Evolutionary conservation across 495 filamentous ascomycete genomes (phyloP), one percentile per base, ranked within the genome.

Genomic region (Hypoxylon lenormandii): DNA sequence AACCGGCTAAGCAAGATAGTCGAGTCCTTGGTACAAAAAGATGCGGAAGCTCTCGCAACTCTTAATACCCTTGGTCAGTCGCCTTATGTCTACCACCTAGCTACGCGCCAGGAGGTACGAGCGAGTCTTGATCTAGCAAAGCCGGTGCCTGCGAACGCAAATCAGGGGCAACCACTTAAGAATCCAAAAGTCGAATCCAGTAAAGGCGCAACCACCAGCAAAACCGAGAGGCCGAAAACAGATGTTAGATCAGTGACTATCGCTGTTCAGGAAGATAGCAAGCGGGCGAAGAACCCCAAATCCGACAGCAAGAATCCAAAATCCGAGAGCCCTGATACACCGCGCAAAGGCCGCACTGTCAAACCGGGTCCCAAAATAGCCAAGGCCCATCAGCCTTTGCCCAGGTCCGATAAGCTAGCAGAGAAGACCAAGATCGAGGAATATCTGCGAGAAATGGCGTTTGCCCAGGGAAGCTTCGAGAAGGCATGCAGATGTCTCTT

Each of bases 401-500:
- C 45, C 6, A 49, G 43, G 21, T 45, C 46, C 2, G 57, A 60
- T 15, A 43, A 42, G 22, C 46, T 60, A 42, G 57, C 57, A 42
- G 57, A 60, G 13, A 51, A 45, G 16, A 61, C 58, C n/a, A 46
- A 36, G 47, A 40, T 61, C 10, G 58, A 45, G 23, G 58, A 61
- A 33, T 61, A 52, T 42, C 58, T 61, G 15, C 58, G 47, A 45
- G 58, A 61, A 21, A 61, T 61, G 58, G 58, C 58, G 11, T 61
- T 61, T 61, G 58, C 58, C 10, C 58, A 61, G 6, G 58, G 58
- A 8, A 61, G n/a, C 21, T 61, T 52, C 10, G 58, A 61, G 37
- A 61, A 61, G 10, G 58, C 58, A 7, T 61, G 48, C 23, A 61
- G 16, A 16, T 61, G 58, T 45, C 48, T 61, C 10, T 61, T 61